Percentiles rank a stretch among this genome's conserved stretches.
phyloP scores from a whole-genome alignment of 2,329 filamentous ascomycete genomes.

The Zasmidium angulare region DNA sequence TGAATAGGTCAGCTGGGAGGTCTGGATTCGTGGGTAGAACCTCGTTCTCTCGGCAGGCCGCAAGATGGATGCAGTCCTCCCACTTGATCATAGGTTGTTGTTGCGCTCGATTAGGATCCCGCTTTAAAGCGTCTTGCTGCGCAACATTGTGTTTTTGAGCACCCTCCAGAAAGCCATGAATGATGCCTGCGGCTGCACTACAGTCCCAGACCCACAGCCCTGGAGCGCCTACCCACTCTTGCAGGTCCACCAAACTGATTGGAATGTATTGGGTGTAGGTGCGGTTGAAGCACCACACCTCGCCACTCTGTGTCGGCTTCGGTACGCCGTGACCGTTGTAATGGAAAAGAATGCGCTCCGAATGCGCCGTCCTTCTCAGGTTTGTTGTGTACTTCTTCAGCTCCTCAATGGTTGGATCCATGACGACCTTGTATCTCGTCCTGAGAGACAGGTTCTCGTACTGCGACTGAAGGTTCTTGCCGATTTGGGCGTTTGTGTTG shows the following conservation, averaged over 20 bases:
- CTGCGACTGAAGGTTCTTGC: slow-evolving; percentile 91
- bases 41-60: slow-evolving; percentile 86
- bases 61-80: slow-evolving; percentile 86
- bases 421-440: slow-evolving; percentile 95
- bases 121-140: slow-evolving; percentile 71
- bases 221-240: slow-evolving; percentile 92
- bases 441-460: slow-evolving; percentile 94
- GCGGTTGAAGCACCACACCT: slow-evolving; percentile 99
- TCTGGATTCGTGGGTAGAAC: slow-evolving; percentile 92
- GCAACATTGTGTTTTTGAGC: slow-evolving; percentile 93
- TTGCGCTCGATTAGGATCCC: slow-evolving; percentile 59
- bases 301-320: slow-evolving; percentile 89
- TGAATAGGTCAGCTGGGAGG: slow-evolving; percentile 92
- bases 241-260: slow-evolving; percentile 89
- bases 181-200: slow-evolving; percentile 92
- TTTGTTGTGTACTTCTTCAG: slow-evolving; percentile 95
- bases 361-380: slow-evolving; percentile 86
- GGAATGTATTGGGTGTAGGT: slow-evolving; percentile 99
- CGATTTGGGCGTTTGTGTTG: slow-evolving; percentile 73
- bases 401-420: slow-evolving; percentile 95
- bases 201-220: slow-evolving; percentile 98
- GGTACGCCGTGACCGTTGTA: slow-evolving; percentile 98
- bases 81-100: slow-evolving; percentile 56
- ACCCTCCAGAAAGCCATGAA: slow-evolving; percentile 91
- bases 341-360: slow-evolving; percentile 94